A percentile compares a stretch with the other conserved stretches of the same genome.
Evolutionary conservation across 2,329 filamentous ascomycete species (phyloP).

Genomic region (Aspergillus latus): DNA sequence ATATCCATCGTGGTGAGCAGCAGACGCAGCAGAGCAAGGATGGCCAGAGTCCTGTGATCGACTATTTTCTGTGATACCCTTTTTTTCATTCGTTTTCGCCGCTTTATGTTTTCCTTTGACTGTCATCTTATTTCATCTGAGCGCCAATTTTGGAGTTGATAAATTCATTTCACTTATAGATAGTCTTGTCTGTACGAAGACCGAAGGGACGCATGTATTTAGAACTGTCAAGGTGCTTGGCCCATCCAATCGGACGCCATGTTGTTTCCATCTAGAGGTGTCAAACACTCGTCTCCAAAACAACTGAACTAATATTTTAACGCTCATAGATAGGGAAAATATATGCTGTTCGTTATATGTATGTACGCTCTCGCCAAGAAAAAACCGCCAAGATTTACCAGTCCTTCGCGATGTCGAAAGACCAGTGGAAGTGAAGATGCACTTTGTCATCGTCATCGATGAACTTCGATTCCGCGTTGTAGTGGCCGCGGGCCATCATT

Average conservation of each 20-base stretch:
- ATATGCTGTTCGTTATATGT: conserved; percentile 26
- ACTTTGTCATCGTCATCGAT: conserved; percentile 91
- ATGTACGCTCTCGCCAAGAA: conserved; percentile 6
- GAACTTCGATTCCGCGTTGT: conserved; percentile 86
- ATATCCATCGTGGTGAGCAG: conserved; percentile 76
- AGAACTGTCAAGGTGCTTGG: conserved; percentile 8
- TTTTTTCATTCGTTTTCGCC: conserved; percentile 21
- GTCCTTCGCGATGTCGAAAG: conserved; percentile 94
- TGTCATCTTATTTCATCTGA: conserved; percentile 18
- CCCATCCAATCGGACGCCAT: background rate
- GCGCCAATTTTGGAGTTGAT: conserved; percentile 27
- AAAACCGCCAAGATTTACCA: conserved; percentile 55
- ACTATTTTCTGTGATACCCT: conserved; percentile 67
- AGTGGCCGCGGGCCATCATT: conserved; percentile 86
- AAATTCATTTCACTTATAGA: conserved; percentile 31
- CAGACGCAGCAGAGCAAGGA: conserved; percentile 67
- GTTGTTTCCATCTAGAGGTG: background rate
- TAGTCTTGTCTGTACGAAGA: conserved; percentile 20
- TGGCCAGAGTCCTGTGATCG: conserved; percentile 70
- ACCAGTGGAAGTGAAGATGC: conserved; percentile 92
- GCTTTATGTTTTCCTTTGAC: conserved; percentile 15
- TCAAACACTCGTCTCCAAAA: background rate
- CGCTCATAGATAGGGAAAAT: conserved; percentile 28
- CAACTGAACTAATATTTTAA: conserved; percentile 24
- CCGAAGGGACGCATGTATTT: conserved; percentile 15